Base-by-base conservation (phyloP, 2,329 filamentous ascomycete species). In the Ophiostoma triangulosporum region DNA sequence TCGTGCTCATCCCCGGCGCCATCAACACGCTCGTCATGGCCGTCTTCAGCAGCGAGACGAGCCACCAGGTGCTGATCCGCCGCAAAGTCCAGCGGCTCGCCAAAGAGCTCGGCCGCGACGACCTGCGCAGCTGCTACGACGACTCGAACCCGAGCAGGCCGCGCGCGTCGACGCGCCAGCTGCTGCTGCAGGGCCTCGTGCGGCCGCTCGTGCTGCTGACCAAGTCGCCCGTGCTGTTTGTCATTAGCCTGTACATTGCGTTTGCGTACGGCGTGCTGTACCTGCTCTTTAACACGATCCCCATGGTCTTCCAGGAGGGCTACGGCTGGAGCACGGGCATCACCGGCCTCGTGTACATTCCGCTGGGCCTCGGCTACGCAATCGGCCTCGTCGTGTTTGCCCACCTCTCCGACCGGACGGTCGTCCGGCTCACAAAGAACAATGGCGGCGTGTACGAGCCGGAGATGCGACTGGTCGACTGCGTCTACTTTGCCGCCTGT, bases 241-340 rank as follows among this genome's bases (percentile, higher is more conserved):
- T 68, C 32, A 63, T 75, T 17, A 72, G 72, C 1, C 56, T 75
- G 4, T 76, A 76, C 64, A 69, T 73, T 40, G 72, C 74, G 43
- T 75, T 77, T 59, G 67, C 68, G 22, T 77, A 77, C 59, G 74
- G 74, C 46, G 70, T 71, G 48, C 67, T 77, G 20, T 77, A 77
- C 60, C 66, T 78, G 9, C 70, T 77, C 60, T 77, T 76, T 64
- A 77, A 73, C 57, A 74, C 73, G 17, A 72, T 77, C 57, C 69
- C 74, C n/a, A 65, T 69, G 7, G 71, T 75, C 26, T 77, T 77
- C 57, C 63, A 69, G 56, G 62, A 65, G 32, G 66, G 65, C 12
- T 78, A 78, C 57, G 67, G 67, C 57, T 77, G 73, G 66, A 65
- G 63, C 45, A 64, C 69, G 14, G 71, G 72, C 53, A 60, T 69